Evolutionary conservation across 768 basidiomycete genomes (phyloP).

Genomic region (Suillus variegatus): DNA sequence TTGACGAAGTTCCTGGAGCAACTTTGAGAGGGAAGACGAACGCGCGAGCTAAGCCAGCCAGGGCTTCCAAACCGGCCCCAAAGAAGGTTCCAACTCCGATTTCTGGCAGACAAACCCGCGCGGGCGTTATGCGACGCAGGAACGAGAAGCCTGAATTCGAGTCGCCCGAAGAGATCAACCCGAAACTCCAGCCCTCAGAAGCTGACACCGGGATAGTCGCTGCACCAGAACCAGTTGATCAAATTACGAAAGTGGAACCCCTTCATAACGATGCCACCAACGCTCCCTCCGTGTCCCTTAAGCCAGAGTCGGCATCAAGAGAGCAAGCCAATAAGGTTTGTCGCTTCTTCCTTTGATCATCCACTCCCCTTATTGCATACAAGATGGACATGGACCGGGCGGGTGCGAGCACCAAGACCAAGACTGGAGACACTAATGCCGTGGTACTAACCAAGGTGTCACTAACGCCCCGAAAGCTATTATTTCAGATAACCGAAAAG

Average conservation of each 20-base stretch:
- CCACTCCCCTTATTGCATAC: neutral
- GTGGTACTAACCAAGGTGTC: neutral
- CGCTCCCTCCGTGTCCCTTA: neutral
- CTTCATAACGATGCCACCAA: neutral
- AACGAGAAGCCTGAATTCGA: conserved; percentile 11
- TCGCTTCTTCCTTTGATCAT: neutral
- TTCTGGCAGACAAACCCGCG: conserved; percentile 8
- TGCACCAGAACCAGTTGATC: neutral
- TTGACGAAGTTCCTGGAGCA: conserved; percentile 33
- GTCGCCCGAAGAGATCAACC: neutral
- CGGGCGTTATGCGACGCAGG: conserved; percentile 31
- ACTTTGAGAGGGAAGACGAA: conserved; percentile 1
- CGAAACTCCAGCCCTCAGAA: neutral
- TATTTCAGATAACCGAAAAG: conserved; percentile 4
- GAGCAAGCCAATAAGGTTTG: neutral
- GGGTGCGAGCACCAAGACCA: neutral
- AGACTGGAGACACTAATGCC: neutral
- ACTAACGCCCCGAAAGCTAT: neutral
- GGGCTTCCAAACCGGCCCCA: conserved; percentile 14
- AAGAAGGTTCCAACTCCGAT: neutral
- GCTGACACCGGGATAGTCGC: neutral
- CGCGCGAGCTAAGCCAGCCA: conserved; percentile 19
- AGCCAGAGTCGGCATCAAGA: neutral
- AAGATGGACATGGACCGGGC: neutral
- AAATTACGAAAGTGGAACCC: neutral